phyloP scores from a whole-genome alignment of 192 early-diverging fungal genomes.

The Lunasporangiospora selenospora region DNA sequence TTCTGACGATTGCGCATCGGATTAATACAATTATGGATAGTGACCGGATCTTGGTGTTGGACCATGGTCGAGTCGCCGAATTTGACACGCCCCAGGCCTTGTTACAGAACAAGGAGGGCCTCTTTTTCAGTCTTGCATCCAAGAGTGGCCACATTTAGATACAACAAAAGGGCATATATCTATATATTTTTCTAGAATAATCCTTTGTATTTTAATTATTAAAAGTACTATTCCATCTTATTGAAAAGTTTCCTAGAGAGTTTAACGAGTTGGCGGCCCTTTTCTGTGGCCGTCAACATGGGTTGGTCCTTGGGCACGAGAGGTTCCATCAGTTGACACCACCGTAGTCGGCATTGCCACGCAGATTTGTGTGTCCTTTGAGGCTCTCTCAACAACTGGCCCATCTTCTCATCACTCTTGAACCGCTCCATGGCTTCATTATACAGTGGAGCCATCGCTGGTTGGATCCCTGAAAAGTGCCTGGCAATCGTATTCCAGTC shows the following conservation, averaged over 20 bases:
- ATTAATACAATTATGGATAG: conserved; percentile 74
- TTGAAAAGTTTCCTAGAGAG: too few species aligned
- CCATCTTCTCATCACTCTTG: too few species aligned
- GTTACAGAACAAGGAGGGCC: conserved; percentile 50
- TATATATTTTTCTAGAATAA: too few species aligned
- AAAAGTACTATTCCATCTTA: too few species aligned
- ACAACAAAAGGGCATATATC: too few species aligned
- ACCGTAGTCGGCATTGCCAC: conserved; percentile 37
- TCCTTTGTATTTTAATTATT: too few species aligned
- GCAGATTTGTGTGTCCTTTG: conserved; percentile 18
- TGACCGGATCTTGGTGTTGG: conserved; percentile 80
- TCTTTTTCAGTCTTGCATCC: conserved; percentile 50
- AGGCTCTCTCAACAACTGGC: background rate
- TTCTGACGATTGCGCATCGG: conserved; percentile 67
- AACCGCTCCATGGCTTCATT: background rate
- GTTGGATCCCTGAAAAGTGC: conserved; percentile 24
- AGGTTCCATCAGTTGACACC: conserved; percentile 35
- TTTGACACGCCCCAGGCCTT: conserved; percentile 71
- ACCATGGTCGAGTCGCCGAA: conserved; percentile 75
- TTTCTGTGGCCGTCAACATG: background rate
- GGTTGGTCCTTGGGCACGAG: conserved; percentile 26
- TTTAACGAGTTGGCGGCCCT: background rate
- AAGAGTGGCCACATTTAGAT: conserved; percentile 22
- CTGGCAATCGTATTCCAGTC: conserved; percentile 30
- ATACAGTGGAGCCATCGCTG: conserved; percentile 19